Conservation (phyloP, 805 yeast species). For the Kazachstania kunashirensis region DNA sequence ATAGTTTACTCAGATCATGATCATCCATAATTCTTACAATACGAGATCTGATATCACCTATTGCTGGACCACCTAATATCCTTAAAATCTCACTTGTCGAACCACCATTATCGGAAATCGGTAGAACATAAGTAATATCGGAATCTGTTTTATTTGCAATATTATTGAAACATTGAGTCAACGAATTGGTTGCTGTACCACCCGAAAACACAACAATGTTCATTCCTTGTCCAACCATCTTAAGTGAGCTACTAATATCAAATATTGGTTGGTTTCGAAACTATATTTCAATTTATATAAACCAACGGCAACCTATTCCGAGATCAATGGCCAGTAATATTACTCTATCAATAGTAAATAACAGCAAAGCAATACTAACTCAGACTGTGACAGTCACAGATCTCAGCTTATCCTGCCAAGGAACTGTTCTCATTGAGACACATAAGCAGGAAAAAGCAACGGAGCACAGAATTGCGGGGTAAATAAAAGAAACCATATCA, state of each 20-base stretch:
- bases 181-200: conserved; percentile 79
- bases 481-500: too few relatives aligned
- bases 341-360: too few relatives aligned
- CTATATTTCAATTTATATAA: too few relatives aligned
- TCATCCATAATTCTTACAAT: conserved; percentile 63
- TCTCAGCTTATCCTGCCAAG: too few relatives aligned
- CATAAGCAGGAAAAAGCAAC: too few relatives aligned
- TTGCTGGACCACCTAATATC: conserved; percentile 89
- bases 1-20: conserved; percentile 30
- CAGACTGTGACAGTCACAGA: too few relatives aligned
- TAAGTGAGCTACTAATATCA: neutral
- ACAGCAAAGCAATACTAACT: too few relatives aligned
- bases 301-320: too few relatives aligned
- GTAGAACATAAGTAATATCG: conserved; percentile 48
- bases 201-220: conserved; percentile 50
- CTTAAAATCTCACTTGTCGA: conserved; percentile 83
- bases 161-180: conserved; percentile 48
- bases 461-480: too few relatives aligned
- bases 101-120: conserved; percentile 90
- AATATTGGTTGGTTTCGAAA: too few relatives aligned
- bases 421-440: too few relatives aligned
- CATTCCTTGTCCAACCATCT: conserved; percentile 9
- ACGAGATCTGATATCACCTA: conserved; percentile 83
- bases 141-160: conserved; percentile 29
- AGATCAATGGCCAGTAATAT: too few relatives aligned